These are phyloP conservation scores for Phlyctochytrium planicorne DNA, from an alignment of 192 early-diverging fungal species.

Conservation along the genomic window DNA sequence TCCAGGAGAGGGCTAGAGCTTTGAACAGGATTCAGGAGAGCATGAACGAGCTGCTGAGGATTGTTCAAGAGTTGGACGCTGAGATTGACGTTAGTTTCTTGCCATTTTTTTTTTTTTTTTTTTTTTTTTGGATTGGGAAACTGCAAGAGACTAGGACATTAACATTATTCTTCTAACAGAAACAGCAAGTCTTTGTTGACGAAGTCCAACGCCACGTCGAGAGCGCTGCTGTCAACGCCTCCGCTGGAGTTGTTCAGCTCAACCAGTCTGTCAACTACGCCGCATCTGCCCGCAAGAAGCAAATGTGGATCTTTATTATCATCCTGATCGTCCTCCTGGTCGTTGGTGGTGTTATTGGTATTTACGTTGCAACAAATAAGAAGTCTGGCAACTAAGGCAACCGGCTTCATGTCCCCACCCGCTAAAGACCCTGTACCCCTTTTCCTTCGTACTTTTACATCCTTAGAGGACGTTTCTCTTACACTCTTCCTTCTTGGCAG, in stretches of 20 bases:
- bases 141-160: too few relatives aligned
- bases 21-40: background rate
- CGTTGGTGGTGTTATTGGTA: background rate
- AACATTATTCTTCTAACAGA: background rate
- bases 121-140: background rate
- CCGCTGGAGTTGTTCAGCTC: background rate
- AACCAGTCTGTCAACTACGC: background rate
- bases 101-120: background rate
- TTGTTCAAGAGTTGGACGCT: background rate
- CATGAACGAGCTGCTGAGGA: constrained; percentile 1
- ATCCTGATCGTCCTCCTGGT: constrained; percentile 1
- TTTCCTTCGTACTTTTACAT: too few relatives aligned
- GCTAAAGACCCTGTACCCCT: too few relatives aligned
- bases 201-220: background rate
- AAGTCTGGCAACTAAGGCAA: too few relatives aligned
- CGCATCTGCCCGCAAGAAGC: background rate
- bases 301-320: background rate
- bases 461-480: too few relatives aligned
- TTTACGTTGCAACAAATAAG: constrained; percentile 7
- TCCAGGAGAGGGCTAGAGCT: background rate
- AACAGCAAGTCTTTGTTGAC: background rate
- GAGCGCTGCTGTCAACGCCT: background rate
- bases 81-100: constrained; percentile 3
- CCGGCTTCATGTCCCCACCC: too few relatives aligned
- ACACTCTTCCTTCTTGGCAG: too few relatives aligned